Base-by-base conservation (phyloP, 495 filamentous ascomycete species). In the Lasiosphaeris hirsuta region DNA sequence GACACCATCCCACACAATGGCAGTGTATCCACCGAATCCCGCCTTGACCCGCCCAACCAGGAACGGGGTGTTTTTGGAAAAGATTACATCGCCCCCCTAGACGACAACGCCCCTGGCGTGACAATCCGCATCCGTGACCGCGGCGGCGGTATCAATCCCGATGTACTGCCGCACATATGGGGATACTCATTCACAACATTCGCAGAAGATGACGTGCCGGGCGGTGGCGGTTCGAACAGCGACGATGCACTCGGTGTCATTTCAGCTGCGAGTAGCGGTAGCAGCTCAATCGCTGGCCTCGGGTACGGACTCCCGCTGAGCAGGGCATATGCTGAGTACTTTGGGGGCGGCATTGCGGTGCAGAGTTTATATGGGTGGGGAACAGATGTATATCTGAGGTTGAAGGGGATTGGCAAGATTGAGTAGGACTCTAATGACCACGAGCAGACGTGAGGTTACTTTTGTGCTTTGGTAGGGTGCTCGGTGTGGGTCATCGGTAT, bases 341-440 rank as follows among this genome's bases (percentile, higher is more conserved):
- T 98, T 78, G 94, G 94, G 2, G 94, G 94, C 1, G 90, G 93
- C n/a, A 91, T 98, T 60, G 84, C 83, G 7, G 86, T 98, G 56
- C 94, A 97, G 79, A 96, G 90, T 65, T 68, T 97, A 36, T 96
- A 88, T 79, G 94, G 94, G 11, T 98, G 94, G 94, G 94, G 94
- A 3, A 80, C 78, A 19, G 81, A 80, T 53, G 78, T 80, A 3
- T 80, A 80, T 61, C 46, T 80, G 86, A 87, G 51, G 83, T 66
- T 98, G 63, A 89, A 90, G 69, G 94, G 94, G 10, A 86, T 98
- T 38, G 91, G 90, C 3, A 87, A 78, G 68, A 82, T 88, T 30
- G 72, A 74, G 54, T 68, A 58, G 43, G 23, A 30, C 23, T 30
- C 23, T 30, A 5, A 30, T 30, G 2, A 30, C 5, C 23, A 30